Evolutionary conservation across 2,329 filamentous ascomycete genomes (phyloP), one percentile per base, ranked within the genome.

Genomic region (Talaromyces rugulosus): DNA sequence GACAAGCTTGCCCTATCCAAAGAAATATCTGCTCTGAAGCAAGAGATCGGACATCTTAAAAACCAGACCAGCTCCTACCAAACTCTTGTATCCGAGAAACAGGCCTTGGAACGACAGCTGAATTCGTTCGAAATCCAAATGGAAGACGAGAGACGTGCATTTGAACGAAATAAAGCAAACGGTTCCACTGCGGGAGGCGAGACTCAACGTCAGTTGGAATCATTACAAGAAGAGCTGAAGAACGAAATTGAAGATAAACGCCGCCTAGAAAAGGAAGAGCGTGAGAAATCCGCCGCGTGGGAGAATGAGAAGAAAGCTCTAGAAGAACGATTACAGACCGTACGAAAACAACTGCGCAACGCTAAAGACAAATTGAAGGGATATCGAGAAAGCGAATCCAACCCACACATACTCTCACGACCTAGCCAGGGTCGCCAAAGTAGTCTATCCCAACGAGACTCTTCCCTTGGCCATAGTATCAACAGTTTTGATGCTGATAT

Each of bases 111-210:
- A 71, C 87, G 90, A 54, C 90, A 95, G 75, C 75, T 96, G 31
- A 88, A 84, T 70, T 87, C 88, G 1, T 75, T 93, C 2, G 90
- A 96, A 73, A 87, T 91, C 51, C 90, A 96, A 68, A 82, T 96
- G 2, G 91, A 93, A 66, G 91, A 90, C 66, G 91, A 95, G 72
- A 94, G 87, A 73, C 85, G 87, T n/a, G 83, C 87, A 3, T 80
- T 84, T 8, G 85, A 88, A 66, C 85, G 87, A 58, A 83, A 83
- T 76, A 67, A 79, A 77, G 59, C 66, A 16, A 71, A 71, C 63
- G 71, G 68, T 64, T 69, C 58, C 72, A 75, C 78, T 50, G 75
- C 81, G 54, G 74, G 76, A 34, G 72, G 76, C 18, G 72, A 72
- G 23, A 68, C 79, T 1, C 72, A 76, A 56, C 68, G 72, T 5